phyloP scores from a whole-genome alignment of 345 rosid genomes.

The Psidium friedrichsthalianum region DNA sequence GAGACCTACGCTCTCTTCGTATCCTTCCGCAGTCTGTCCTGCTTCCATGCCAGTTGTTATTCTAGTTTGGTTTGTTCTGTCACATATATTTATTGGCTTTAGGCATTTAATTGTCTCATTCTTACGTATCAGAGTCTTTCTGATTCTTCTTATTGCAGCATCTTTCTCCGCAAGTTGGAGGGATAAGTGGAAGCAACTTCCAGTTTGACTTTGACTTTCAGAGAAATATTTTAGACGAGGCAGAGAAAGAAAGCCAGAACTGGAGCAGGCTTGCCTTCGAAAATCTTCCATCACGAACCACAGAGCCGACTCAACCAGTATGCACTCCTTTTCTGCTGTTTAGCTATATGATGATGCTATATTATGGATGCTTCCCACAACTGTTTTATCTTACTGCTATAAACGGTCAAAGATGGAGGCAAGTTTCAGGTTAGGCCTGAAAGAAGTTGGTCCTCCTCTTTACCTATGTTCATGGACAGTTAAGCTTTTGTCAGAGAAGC shows the following conservation, averaged over 20 bases:
- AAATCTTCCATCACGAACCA: conserved; percentile 36
- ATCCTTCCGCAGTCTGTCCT: neutral
- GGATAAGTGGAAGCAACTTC: conserved; percentile 63
- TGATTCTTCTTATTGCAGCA: conserved; percentile 34
- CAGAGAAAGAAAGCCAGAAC: conserved; percentile 49
- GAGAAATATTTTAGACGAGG: conserved; percentile 56
- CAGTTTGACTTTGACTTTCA: conserved; percentile 71
- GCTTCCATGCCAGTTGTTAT: neutral
- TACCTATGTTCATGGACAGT: neutral
- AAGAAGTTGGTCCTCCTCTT: neutral
- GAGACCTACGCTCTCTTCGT: neutral
- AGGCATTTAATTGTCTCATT: neutral
- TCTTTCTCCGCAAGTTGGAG: conserved; percentile 41
- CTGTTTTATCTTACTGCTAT: neutral
- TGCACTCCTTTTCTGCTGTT: neutral
- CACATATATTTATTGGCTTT: neutral
- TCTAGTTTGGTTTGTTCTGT: neutral
- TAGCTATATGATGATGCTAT: neutral
- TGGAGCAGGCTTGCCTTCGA: conserved; percentile 60
- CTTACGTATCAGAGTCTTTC: neutral
- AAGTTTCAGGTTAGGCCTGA: neutral
- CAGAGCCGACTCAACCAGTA: conserved; percentile 32
- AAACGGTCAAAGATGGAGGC: neutral
- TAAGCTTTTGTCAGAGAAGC: neutral
- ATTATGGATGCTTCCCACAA: neutral